Conservation (phyloP, 495 filamentous ascomycete species). For the Umbilicaria muhlenbergii region DNA sequence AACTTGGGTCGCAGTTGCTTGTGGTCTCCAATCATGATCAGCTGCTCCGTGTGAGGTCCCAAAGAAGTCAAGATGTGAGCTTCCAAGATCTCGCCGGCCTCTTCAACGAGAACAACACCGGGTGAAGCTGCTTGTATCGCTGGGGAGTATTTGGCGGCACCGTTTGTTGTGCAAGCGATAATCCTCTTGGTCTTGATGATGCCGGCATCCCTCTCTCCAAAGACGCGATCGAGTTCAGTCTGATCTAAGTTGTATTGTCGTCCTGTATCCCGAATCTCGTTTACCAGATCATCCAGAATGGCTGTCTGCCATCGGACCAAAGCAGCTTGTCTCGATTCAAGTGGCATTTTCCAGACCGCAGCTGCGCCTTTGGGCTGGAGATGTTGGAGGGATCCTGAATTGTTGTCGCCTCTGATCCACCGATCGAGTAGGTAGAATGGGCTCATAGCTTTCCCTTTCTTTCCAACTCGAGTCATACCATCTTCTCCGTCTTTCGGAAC, state of each 20-base stretch:
- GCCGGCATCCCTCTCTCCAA: slow-evolving; percentile 27
- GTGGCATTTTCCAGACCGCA: slow-evolving; percentile 39
- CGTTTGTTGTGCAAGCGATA: slow-evolving; percentile 64
- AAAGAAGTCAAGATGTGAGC: slow-evolving; percentile 53
- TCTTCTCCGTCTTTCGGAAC: slow-evolving; percentile 24
- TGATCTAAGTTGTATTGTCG: slow-evolving; percentile 28
- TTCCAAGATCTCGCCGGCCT: slow-evolving; percentile 70
- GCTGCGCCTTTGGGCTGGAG: no score
- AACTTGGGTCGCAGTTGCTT: slow-evolving; percentile 60
- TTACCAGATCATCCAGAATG: slow-evolving; percentile 33
- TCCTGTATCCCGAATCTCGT: slow-evolving; percentile 20
- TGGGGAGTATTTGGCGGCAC: slow-evolving; percentile 44
- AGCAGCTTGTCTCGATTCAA: slow-evolving; percentile 18
- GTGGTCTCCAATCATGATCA: slow-evolving; percentile 66
- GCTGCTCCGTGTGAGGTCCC: slow-evolving; percentile 40
- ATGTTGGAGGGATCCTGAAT: neutral
- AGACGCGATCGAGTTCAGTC: slow-evolving; percentile 21
- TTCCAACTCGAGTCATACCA: slow-evolving; percentile 31
- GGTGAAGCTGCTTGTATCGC: slow-evolving; percentile 34
- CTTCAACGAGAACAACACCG: slow-evolving; percentile 52
- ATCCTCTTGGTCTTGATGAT: slow-evolving; percentile 41
- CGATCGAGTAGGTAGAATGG: slow-evolving; percentile 36
- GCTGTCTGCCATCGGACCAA: slow-evolving; percentile 30
- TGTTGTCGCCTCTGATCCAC: slow-evolving; percentile 35
- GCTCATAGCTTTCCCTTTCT: slow-evolving; percentile 27